Percentiles rank a stretch among this genome's conserved stretches.
Conservation (phyloP, 164 flowering plant genomes). For the Houttuynia cordata region DNA sequence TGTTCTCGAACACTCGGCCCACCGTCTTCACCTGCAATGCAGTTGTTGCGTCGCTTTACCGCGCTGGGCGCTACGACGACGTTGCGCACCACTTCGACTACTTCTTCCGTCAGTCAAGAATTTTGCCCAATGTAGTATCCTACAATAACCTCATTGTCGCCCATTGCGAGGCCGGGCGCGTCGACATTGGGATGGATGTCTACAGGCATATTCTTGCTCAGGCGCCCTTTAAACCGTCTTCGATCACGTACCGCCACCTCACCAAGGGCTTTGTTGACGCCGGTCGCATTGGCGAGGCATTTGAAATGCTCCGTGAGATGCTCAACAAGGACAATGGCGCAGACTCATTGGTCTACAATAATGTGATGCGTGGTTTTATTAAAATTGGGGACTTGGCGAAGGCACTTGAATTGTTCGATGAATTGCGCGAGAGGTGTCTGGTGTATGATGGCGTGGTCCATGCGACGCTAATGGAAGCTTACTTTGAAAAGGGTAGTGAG, state of each 20-base stretch:
- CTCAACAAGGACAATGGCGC: slow-evolving; percentile 64
- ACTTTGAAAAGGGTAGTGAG: slow-evolving; percentile 42
- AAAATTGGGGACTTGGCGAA: slow-evolving; percentile 39
- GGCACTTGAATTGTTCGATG: slow-evolving; percentile 69
- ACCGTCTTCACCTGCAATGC: slow-evolving; percentile 89
- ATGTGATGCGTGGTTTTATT: slow-evolving; percentile 52
- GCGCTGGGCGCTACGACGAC: slow-evolving; percentile 44
- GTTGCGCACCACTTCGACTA: slow-evolving; percentile 53
- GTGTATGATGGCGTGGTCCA: slow-evolving; percentile 74
- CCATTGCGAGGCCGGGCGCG: slow-evolving; percentile 47
- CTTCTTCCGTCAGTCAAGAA: slow-evolving; percentile 43
- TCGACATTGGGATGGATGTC: slow-evolving; percentile 39
- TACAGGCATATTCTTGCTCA: slow-evolving; percentile 37
- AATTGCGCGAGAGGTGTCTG: slow-evolving; percentile 56
- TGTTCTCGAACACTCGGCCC: slow-evolving; percentile 54
- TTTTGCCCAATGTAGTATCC: slow-evolving; percentile 72
- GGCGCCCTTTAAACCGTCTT: slow-evolving; percentile 65
- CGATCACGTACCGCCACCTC: slow-evolving; percentile 56
- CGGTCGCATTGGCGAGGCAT: slow-evolving; percentile 45
- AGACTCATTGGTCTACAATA: slow-evolving; percentile 65
- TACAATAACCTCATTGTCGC: slow-evolving; percentile 55
- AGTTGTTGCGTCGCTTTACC: slow-evolving; percentile 61
- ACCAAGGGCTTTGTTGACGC: slow-evolving; percentile 61
- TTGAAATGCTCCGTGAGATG: slow-evolving; percentile 69
- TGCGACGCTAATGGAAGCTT: slow-evolving; percentile 73